Evolutionary conservation across 495 filamentous ascomycete species (phyloP).

Genomic region (Bacidia gigantensis): DNA sequence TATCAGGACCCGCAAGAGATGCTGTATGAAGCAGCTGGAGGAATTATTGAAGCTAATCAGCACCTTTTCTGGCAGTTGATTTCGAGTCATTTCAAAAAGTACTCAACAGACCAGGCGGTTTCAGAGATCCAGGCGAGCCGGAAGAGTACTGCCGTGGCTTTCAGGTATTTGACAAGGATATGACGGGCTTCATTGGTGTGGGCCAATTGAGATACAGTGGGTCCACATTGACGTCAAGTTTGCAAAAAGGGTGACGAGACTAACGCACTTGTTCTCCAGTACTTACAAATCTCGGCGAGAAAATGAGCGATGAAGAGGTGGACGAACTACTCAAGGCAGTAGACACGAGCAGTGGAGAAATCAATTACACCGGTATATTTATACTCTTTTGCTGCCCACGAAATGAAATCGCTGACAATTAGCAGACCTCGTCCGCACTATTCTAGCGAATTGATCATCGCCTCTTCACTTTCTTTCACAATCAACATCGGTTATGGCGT

Average conservation of each 20-base stretch:
- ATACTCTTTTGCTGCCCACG: neutral
- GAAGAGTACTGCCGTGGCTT: slow-evolving; percentile 97
- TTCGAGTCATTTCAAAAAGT: slow-evolving; percentile 93
- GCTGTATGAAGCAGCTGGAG: neutral
- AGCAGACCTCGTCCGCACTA: slow-evolving; percentile 79
- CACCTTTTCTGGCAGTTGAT: slow-evolving; percentile 68
- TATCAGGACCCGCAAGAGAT: neutral
- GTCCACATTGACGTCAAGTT: slow-evolving; percentile 13
- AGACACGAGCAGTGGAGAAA: slow-evolving; percentile 82
- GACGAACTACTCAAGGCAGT: slow-evolving; percentile 96
- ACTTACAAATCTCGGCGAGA: slow-evolving; percentile 92
- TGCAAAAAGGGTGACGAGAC: neutral
- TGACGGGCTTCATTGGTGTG: slow-evolving; percentile 93
- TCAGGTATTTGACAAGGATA: slow-evolving; percentile 98
- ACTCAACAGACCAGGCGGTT: slow-evolving; percentile 92
- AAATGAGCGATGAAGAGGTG: slow-evolving; percentile 96
- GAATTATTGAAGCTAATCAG: neutral
- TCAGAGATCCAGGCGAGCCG: slow-evolving; percentile 93
- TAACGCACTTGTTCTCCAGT: slow-evolving; percentile 35
- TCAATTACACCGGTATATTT: slow-evolving; percentile 79
- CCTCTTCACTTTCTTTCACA: slow-evolving; percentile 18
- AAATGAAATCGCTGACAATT: slow-evolving; percentile 9
- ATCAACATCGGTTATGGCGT: neutral
- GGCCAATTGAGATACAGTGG: slow-evolving; percentile 85
- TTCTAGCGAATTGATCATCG: slow-evolving; percentile 66